Base-by-base conservation (phyloP, 2,329 filamentous ascomycete genomes). In the Paradendryphiella salina region DNA sequence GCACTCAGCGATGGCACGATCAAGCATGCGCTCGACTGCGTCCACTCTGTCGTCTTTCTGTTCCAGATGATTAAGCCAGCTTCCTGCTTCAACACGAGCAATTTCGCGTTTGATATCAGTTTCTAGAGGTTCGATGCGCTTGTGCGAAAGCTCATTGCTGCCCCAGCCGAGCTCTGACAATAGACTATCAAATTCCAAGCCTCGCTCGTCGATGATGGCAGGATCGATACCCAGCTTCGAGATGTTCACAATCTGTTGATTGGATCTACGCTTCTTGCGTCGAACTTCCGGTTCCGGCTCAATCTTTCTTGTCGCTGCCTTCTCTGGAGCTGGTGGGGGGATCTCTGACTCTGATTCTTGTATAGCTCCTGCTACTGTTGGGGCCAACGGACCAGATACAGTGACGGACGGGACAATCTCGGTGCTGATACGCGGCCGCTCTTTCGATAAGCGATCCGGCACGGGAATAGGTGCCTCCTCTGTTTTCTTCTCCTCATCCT, bases 1-100 rank as follows among this genome's bases (percentile, higher is more conserved):
- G 66, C 94, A 97, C 75, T 99, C 94, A 15, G 86, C 83, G 64
- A 99, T 91, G n/a, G 91, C 89, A 57, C 87, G 82, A 68, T 99
- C 93, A 46, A 99, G 86, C 46, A 96, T 85, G 50, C 79, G 83
- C 64, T 93, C 91, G 61, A 99, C 90, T 20, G 89, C 88, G 50
- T 90, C 87, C 1, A 96, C 88, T 50, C 93, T 85, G 55, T 94
- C 91, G 69, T 97, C 93, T 64, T 96, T 91, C 60, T 94, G 89
- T 60, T 93, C 83, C 2, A 85, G 76, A 53, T 93, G 87, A 42
- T 88, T 87, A 39, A 97, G 80, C 92, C 93, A 97, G 54, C 90
- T 92, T 48, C 90, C 93, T 41, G 92, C 92, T 75, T 96, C 93
- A 2, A 93, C 88, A 60, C 90, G 89, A 58, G 91, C 90, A 50